Percentiles rank a stretch among this genome's conserved stretches.
Conservation (phyloP, 768 basidiomycete genomes). For the Mycena vitilis region DNA sequence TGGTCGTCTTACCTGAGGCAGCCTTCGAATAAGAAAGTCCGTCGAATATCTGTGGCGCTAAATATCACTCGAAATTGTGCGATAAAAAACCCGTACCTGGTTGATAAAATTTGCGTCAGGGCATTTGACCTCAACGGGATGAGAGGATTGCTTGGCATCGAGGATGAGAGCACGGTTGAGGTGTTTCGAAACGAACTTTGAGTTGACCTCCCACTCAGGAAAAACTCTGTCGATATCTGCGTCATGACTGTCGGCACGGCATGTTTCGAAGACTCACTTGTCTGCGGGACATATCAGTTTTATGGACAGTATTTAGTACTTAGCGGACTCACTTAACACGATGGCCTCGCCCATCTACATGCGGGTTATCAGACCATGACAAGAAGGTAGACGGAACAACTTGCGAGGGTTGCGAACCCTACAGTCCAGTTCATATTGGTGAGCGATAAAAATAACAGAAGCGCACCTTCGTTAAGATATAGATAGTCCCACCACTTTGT, state of each 20-base stretch:
- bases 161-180: slow-evolving; percentile 66
- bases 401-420: slow-evolving; percentile 85
- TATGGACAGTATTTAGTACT: background rate
- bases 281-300: slow-evolving; percentile 48
- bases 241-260: background rate
- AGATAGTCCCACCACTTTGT: slow-evolving; percentile 89
- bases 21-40: slow-evolving; percentile 88
- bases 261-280: slow-evolving; percentile 52
- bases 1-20: slow-evolving; percentile 65
- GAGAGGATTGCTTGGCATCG: slow-evolving; percentile 13
- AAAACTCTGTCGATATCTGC: slow-evolving; percentile 58
- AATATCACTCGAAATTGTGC: background rate
- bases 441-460: background rate
- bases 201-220: slow-evolving; percentile 89
- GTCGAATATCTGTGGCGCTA: slow-evolving; percentile 79
- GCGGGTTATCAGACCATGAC: slow-evolving; percentile 3
- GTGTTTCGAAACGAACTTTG: slow-evolving; percentile 82
- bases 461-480: slow-evolving; percentile 79
- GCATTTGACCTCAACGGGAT: slow-evolving; percentile 94
- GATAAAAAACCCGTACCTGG: slow-evolving; percentile 39
- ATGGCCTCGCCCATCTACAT: slow-evolving; percentile 89
- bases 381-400: slow-evolving; percentile 34
- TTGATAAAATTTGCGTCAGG: slow-evolving; percentile 88
- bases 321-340: slow-evolving; percentile 66
- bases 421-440: background rate